phyloP scores from a whole-genome alignment of 768 basidiomycete species.

The Exsudoporus frostii region DNA sequence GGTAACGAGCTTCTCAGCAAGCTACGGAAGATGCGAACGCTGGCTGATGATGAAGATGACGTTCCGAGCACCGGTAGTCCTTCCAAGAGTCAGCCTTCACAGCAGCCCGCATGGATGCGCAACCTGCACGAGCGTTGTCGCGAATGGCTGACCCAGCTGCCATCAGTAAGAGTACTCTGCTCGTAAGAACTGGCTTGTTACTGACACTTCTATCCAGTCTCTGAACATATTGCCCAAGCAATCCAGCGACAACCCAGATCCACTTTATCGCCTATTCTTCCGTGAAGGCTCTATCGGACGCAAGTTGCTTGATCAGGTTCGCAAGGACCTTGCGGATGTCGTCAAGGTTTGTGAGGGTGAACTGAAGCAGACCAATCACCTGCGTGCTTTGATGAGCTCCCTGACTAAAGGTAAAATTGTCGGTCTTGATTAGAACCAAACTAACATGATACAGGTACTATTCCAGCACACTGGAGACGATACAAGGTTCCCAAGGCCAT shows the following conservation, averaged over 20 bases:
- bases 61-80: constrained; percentile 48
- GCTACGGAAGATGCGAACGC: constrained; percentile 88
- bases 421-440: neutral
- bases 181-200: neutral
- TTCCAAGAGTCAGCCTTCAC: constrained; percentile 59
- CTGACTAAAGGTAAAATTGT: constrained; percentile 76
- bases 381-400: constrained; percentile 86
- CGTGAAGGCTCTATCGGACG: constrained; percentile 82
- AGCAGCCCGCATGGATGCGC: constrained; percentile 96
- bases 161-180: constrained; percentile 49
- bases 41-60: constrained; percentile 83
- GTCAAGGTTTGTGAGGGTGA: constrained; percentile 82
- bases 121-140: constrained; percentile 74
- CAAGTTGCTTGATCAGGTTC: constrained; percentile 75
- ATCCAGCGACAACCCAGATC: constrained; percentile 71
- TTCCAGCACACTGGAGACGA: constrained; percentile 82
- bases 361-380: constrained; percentile 93
- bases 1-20: constrained; percentile 82
- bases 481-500: constrained; percentile 85
- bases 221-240: constrained; percentile 65
- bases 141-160: constrained; percentile 79
- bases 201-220: constrained; percentile 40
- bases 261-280: constrained; percentile 83
- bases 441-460: constrained; percentile 57
- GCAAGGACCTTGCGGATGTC: constrained; percentile 77